Evolutionary conservation across 768 basidiomycete species (phyloP).

Genomic region (Collybia sp.): DNA sequence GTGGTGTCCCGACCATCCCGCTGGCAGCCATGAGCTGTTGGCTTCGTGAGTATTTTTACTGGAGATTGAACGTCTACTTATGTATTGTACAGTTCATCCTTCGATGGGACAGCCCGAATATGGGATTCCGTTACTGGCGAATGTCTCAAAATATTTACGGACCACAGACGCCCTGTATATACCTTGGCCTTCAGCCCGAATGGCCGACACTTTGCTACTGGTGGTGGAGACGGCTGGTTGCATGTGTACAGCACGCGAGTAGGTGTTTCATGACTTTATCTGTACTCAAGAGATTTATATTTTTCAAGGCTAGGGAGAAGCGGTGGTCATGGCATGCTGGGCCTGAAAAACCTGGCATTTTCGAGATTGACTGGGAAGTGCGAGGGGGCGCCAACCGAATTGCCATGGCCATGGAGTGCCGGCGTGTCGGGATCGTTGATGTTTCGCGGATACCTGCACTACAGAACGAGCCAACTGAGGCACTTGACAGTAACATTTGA

Average conservation of each 20-base stretch:
- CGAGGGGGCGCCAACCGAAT: constrained; percentile 51
- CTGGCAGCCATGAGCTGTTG: constrained; percentile 52
- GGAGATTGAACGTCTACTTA: neutral
- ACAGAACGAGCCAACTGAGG: neutral
- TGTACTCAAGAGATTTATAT: constrained; percentile 3
- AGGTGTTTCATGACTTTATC: neutral
- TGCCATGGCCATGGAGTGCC: constrained; percentile 65
- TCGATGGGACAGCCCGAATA: constrained; percentile 73
- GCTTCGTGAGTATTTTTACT: constrained; percentile 55
- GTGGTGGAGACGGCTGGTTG: constrained; percentile 74
- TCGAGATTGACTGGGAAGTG: constrained; percentile 74
- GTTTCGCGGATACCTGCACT: constrained; percentile 40
- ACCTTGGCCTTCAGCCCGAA: constrained; percentile 73
- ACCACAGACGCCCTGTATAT: constrained; percentile 72
- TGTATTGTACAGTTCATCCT: constrained; percentile 53
- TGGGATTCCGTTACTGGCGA: constrained; percentile 81
- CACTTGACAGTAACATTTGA: too few species aligned
- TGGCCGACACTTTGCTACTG: constrained; percentile 69
- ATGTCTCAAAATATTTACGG: constrained; percentile 66
- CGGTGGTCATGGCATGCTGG: constrained; percentile 64
- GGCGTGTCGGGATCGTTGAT: constrained; percentile 66
- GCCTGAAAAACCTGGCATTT: constrained; percentile 56
- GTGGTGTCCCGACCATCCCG: constrained; percentile 59
- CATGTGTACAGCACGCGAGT: constrained; percentile 59
- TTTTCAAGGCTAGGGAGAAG: constrained; percentile 37